Percentiles rank a stretch among this genome's conserved stretches.
These are phyloP conservation scores for Cryptosporidium viatorum DNA, from an alignment of 169 alveolate species.

Conservation along the genomic window DNA sequence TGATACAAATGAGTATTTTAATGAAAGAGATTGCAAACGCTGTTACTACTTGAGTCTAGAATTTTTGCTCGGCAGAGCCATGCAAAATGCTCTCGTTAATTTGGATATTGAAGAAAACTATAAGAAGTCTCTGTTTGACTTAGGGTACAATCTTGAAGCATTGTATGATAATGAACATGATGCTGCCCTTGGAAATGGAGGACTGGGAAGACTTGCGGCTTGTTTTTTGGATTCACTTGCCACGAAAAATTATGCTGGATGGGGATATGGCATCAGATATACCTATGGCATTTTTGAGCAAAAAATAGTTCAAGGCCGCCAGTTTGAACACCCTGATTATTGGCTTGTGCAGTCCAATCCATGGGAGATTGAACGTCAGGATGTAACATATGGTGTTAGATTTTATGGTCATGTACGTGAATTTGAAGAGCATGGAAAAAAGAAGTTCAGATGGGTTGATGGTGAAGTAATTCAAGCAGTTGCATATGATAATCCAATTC, in stretches of 20 bases:
- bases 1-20: constrained; percentile 91
- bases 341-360: constrained; percentile 95
- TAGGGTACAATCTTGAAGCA: constrained; percentile 92
- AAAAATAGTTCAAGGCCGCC: constrained; percentile 90
- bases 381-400: constrained; percentile 92
- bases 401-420: constrained; percentile 90
- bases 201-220: constrained; percentile 97
- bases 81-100: constrained; percentile 93
- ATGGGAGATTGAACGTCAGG: constrained; percentile 95
- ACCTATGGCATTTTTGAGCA: constrained; percentile 97
- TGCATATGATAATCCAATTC: constrained; percentile 96
- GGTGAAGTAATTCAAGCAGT: constrained; percentile 94
- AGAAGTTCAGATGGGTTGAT: constrained; percentile 90
- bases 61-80: constrained; percentile 93
- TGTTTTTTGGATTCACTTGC: constrained; percentile 97
- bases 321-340: constrained; percentile 95
- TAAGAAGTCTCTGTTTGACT: constrained; percentile 88
- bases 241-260: constrained; percentile 92
- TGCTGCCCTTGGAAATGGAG: constrained; percentile 98
- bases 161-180: constrained; percentile 94
- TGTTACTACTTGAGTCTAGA: constrained; percentile 93
- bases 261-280: constrained; percentile 97
- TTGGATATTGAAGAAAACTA: constrained; percentile 90
- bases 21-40: constrained; percentile 89
- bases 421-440: constrained; percentile 82